A percentile compares a stretch with the other conserved stretches of the same genome.
phyloP scores from a whole-genome alignment of 116 monocot species.

The Thalassia testudinum region DNA sequence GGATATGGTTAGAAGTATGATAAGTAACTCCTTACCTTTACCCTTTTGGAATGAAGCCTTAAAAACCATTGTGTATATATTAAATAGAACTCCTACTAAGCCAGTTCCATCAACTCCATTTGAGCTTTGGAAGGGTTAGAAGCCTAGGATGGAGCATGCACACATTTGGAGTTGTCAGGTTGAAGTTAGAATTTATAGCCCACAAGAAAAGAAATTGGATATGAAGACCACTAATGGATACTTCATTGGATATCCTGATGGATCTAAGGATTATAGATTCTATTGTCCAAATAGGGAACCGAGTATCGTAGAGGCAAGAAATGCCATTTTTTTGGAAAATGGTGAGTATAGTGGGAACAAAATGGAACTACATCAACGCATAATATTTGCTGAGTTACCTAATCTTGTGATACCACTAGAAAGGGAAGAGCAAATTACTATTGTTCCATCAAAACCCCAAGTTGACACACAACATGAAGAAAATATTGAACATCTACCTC shows the following conservation, averaged over 20 bases:
- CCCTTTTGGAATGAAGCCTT: constrained; percentile 2
- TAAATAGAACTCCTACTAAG: constrained; percentile 8
- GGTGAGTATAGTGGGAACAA: constrained; percentile 1
- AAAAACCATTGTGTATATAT: constrained; percentile 2
- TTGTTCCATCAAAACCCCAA: too few relatives aligned
- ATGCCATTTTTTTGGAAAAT: constrained; percentile 9
- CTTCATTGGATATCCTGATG: constrained; percentile 9
- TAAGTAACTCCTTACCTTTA: background rate
- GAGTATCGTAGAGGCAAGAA: constrained; percentile 6
- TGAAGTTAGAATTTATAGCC: constrained; percentile 2
- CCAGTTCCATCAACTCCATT: background rate
- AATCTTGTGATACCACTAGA: too few relatives aligned
- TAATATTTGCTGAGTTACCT: too few relatives aligned
- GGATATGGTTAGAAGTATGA: constrained; percentile 13
- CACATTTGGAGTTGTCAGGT: constrained; percentile 13
- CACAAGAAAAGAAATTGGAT: constrained; percentile 8
- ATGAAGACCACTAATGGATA: background rate
- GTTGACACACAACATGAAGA: too few relatives aligned
- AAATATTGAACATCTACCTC: too few relatives aligned
- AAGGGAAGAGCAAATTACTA: too few relatives aligned
- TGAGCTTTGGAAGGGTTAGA: constrained; percentile 1
- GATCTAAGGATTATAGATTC: constrained; percentile 11
- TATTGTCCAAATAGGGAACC: constrained; percentile 1
- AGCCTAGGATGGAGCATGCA: constrained; percentile 1
- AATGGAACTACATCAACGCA: too few relatives aligned